A percentile compares a stretch with the other conserved stretches of the same genome.
phyloP scores from a whole-genome alignment of 2,329 filamentous ascomycete genomes.

The Clarireedia hainanense region DNA sequence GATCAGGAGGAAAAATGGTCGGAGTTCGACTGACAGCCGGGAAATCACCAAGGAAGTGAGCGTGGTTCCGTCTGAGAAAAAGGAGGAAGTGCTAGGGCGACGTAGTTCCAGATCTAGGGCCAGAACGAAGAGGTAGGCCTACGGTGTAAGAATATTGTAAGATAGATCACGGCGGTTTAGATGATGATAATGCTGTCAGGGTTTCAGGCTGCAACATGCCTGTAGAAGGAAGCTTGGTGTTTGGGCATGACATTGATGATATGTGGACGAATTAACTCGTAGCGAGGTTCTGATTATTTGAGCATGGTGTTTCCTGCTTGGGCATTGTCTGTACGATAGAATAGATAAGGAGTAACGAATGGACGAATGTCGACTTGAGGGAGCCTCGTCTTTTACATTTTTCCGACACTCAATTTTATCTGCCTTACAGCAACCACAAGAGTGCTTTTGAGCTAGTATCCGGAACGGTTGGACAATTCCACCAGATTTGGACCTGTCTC shows the following conservation, averaged over 20 bases:
- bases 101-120: background rate
- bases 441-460: too few species aligned
- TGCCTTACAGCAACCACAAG: too few species aligned
- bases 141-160: slow-evolving; percentile 7
- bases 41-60: slow-evolving; percentile 19
- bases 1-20: slow-evolving; percentile 17
- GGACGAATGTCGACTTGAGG: too few species aligned
- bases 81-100: background rate
- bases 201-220: background rate
- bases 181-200: background rate
- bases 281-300: background rate
- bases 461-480: too few species aligned
- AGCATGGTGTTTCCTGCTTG: background rate
- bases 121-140: background rate
- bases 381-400: too few species aligned
- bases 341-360: too few species aligned
- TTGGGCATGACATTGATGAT: background rate
- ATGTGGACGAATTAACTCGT: background rate
- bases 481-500: too few species aligned
- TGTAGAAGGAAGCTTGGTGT: background rate
- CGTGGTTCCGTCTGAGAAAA: background rate
- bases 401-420: too few species aligned
- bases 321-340: too few species aligned
- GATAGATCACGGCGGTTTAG: background rate
- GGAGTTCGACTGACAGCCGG: slow-evolving; percentile 18